Evolutionary conservation across 192 early-diverging fungal species (phyloP), one percentile per base, ranked within the genome.

Genomic region (Gryganskiella cystojenkinii): DNA sequence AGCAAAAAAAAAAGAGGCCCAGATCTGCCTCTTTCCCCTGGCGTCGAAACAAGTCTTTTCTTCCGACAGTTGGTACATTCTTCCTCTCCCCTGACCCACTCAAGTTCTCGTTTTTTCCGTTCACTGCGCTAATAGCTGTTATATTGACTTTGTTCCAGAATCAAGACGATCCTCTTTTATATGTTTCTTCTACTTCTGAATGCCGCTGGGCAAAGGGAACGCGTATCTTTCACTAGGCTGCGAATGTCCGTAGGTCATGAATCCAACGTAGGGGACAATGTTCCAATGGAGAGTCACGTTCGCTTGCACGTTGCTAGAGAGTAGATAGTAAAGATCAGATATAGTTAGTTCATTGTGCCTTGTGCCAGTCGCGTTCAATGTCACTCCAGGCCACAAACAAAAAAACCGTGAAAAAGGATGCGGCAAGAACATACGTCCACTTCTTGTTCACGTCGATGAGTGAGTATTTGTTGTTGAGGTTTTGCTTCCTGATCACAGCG

Each of bases 251-350:
- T 57, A 67, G 37, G 82, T 79, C 80, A 95, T 79, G 17, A 91
- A 60, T 37, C 94, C 94, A 27, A 94, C 92, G 63, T 89, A 81
- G 30, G 95, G 95, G 49, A 92, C 91, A 54, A 93, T 82, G 63
- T 96, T 90, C 90, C 91, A 96, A 61, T 93, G 90, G 53, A 96
- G 71, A 8, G 93, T 84, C 53, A 95, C 81, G 28, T 91, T 92
- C 11, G 90, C 92, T 3, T 85, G 55, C n/a, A 89, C 52, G 17
- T 86, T 82, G 17, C 91, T 93, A 70, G 25, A 52, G 33, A 70
- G 20, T 0, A 53, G 22, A 10, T 7, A 49, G 33, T 20, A 46
- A 56, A 67, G 10, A 34, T 25, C 22, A 24, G 43, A n/a, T 3
- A 49, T 53, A 15, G 30, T n/a, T n/a, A n/a, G n/a, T n/a, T n/a